Evolutionary conservation across 306 rosid species (phyloP), one percentile per base, ranked within the genome.

Genomic region (Vigna reflexopilosa): DNA sequence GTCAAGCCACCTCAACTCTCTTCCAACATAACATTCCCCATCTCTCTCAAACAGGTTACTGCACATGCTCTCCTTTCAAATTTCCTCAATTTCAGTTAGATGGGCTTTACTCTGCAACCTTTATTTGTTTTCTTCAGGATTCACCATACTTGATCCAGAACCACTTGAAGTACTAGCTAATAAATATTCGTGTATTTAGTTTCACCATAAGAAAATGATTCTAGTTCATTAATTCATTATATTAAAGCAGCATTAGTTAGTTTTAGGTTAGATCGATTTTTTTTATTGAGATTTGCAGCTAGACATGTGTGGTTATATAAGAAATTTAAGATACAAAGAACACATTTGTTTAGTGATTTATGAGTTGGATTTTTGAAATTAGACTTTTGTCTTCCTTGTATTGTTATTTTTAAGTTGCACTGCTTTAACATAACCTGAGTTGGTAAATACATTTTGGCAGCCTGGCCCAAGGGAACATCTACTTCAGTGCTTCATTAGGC

Each of bases 381-480:
- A 22, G 26, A 22, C 28, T 54, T 50, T 50, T 19, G 10, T 38
- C 8, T 48, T 58, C 24, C 26, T 30, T 15, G 44, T 16, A 47
- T 52, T 45, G 61, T 54, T 45, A 77, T 68, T 55, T 1, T 42
- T 42, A 42, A 42, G 13, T 8, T 77, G 11, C 76, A 36, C 70
- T 64, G 36, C 63, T 78, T 28, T 64, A 76, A 79, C 58, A 2
- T 73, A 26, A 34, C 74, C 49, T 26, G 16, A 14, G 15, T 52
- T 76, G 67, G 68, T 26, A 32, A 56, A 84, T 70, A 42, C 45
- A 24, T 78, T 82, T 68, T 87, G 72, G 87, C 97, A 96, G 99
- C 99, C 99, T 77, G 99, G 98, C 32, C 87, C 97, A 6, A 96
- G 93, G 91, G 96, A 90, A 67, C 70, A 72, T 77, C 97, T 91